Conservation (phyloP, 495 filamentous ascomycete species). For the Copromyces sp. region DNA sequence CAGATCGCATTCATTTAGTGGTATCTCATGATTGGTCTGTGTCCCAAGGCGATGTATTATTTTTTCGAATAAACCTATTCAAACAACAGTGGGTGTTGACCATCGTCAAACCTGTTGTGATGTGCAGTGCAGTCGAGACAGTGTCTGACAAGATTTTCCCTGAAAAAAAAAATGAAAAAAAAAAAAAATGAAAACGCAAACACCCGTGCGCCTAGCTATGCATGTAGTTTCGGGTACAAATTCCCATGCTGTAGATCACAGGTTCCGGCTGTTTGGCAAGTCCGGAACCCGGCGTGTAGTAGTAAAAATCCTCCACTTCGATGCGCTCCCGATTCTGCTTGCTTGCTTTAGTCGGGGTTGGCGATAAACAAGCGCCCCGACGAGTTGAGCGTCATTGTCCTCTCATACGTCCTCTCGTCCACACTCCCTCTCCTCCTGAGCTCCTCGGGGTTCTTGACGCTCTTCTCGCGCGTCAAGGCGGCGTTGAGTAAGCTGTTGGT, state of each 20-base stretch:
- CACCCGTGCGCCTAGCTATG: neutral
- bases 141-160: neutral
- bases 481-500: conserved; percentile 43
- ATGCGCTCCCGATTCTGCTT: neutral
- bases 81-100: neutral
- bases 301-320: neutral
- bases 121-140: neutral
- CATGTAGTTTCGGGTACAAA: neutral
- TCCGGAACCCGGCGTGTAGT: neutral
- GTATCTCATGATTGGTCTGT: neutral
- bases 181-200: neutral
- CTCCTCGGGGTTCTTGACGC: conserved; percentile 64
- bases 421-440: conserved; percentile 80
- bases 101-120: neutral
- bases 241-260: neutral
- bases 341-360: conserved; percentile 63
- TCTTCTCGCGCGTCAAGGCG: conserved; percentile 48
- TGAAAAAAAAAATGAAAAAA: neutral
- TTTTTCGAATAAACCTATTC: neutral
- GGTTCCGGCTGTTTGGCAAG: neutral
- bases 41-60: neutral
- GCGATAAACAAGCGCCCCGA: conserved; percentile 79
- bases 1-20: neutral
- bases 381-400: conserved; percentile 67
- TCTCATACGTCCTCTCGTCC: conserved; percentile 88